Percentiles rank a stretch among this genome's conserved stretches.
Conservation (phyloP, 495 filamentous ascomycete species). For the Aspergillus nidulans region DNA sequence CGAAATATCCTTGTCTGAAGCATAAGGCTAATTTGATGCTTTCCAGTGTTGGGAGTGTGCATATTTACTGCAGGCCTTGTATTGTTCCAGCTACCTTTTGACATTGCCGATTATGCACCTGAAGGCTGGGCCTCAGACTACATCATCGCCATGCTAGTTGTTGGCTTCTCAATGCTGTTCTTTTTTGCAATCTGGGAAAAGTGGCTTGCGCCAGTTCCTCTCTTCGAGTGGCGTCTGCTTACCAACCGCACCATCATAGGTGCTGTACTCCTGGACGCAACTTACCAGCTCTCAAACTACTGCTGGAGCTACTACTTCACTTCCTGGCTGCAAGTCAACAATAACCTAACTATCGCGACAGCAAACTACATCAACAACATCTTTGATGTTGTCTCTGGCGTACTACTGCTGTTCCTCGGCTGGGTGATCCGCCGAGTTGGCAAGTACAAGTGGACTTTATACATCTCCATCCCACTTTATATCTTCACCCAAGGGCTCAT, state of each 20-base stretch:
- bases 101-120: constrained; percentile 40
- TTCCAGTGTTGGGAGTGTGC: constrained; percentile 51
- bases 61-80: constrained; percentile 54
- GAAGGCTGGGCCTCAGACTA: constrained; percentile 45
- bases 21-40: neutral
- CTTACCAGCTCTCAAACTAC: constrained; percentile 54
- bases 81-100: constrained; percentile 59
- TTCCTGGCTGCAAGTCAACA: constrained; percentile 73
- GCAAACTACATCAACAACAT: constrained; percentile 52
- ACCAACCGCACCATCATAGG: constrained; percentile 60
- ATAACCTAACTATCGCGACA: constrained; percentile 46
- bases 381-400: constrained; percentile 46
- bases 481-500: constrained; percentile 56
- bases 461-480: constrained; percentile 55
- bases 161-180: constrained; percentile 51
- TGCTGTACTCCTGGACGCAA: constrained; percentile 53
- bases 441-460: constrained; percentile 48
- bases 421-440: constrained; percentile 50
- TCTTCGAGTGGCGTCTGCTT: constrained; percentile 56
- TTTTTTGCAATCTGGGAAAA: constrained; percentile 55
- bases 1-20: neutral
- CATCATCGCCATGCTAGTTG: constrained; percentile 54
- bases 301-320: constrained; percentile 57
- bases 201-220: constrained; percentile 46
- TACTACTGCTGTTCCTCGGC: constrained; percentile 45